phyloP scores from a whole-genome alignment of 192 early-diverging fungal species.

The Coemansia sp. region DNA sequence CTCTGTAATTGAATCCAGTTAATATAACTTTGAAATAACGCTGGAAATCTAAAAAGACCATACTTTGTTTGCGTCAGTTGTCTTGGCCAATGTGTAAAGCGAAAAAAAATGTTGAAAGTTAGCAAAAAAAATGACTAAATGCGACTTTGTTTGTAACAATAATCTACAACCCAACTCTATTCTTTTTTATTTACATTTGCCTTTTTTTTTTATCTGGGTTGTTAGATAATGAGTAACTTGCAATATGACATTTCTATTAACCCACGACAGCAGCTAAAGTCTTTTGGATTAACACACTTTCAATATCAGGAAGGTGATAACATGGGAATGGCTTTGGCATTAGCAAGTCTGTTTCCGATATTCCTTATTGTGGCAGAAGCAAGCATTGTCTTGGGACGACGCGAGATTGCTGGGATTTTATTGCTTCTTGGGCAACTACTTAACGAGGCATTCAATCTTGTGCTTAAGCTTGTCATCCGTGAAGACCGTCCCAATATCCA shows the following conservation, averaged over 20 bases:
- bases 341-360: conserved; percentile 46
- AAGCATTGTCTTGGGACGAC: conserved; percentile 43
- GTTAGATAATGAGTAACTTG: background rate
- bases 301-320: conserved; percentile 48
- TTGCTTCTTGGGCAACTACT: conserved; percentile 40
- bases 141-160: background rate
- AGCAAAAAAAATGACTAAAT: background rate
- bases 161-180: no score
- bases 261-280: conserved; percentile 15
- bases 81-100: background rate
- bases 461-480: conserved; percentile 25
- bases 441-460: conserved; percentile 43
- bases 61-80: background rate
- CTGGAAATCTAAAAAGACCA: background rate
- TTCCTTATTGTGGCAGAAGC: conserved; percentile 47
- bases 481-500: conserved; percentile 34
- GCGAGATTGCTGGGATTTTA: conserved; percentile 36
- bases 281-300: conserved; percentile 47
- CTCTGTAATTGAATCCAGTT: background rate
- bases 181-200: background rate
- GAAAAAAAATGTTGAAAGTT: background rate
- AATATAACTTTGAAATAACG: background rate
- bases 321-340: conserved; percentile 34
- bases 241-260: background rate
- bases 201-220: background rate